phyloP scores from a whole-genome alignment of 2,329 filamentous ascomycete species.

The Aureobasidium lini region DNA sequence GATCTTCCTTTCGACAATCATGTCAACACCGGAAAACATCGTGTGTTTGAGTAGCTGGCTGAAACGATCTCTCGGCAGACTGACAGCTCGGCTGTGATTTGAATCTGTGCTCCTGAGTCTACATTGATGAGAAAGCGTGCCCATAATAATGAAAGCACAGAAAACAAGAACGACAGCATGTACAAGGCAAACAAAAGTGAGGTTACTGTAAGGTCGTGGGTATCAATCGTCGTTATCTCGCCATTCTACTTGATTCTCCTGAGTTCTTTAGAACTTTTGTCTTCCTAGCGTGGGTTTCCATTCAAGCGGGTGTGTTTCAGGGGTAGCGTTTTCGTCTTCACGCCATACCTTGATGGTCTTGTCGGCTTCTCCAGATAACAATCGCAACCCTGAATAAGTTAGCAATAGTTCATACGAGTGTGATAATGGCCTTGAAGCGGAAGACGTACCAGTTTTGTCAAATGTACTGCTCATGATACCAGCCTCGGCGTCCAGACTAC shows the following conservation, averaged over 20 bases:
- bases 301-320: constrained; percentile 81
- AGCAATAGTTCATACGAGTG: not conserved
- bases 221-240: constrained; percentile 13
- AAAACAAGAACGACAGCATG: not conserved
- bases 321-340: constrained; percentile 81
- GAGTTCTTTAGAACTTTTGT: constrained; percentile 51
- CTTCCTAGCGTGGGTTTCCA: constrained; percentile 80
- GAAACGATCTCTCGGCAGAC: no score
- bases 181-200: not conserved
- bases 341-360: constrained; percentile 98
- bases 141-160: not conserved
- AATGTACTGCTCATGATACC: constrained; percentile 94
- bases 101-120: no score
- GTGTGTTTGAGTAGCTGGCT: no score
- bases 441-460: constrained; percentile 58
- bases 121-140: no score
- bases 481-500: constrained; percentile 85
- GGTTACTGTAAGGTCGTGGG: not conserved
- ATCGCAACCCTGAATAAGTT: constrained; percentile 17
- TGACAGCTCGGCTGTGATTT: no score
- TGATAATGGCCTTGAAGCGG: no score
- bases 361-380: constrained; percentile 92
- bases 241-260: not conserved
- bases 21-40: no score
- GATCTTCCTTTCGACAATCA: not conserved